Base-by-base conservation (phyloP, 345 rosid genomes). In the Arabis alpina region DNA sequence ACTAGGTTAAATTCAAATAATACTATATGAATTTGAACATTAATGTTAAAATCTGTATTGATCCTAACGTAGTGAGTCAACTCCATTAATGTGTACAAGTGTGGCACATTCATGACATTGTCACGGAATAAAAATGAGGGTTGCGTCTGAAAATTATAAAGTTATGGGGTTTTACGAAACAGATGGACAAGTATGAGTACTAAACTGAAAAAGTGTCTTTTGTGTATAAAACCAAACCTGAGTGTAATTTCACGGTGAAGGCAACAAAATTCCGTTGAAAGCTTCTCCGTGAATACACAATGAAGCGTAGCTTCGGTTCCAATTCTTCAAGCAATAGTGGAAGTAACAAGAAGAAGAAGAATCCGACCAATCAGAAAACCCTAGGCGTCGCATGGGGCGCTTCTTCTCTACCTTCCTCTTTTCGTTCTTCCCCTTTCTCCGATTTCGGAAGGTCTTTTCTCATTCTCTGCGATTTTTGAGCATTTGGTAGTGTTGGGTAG, bases 381-480 rank as follows among this genome's bases (percentile, higher is more conserved):
- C 89, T 88, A 79, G 98, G 97, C 63, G 74, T 75, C 82, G 93
- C 89, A 48, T 93, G 98, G 98, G 92, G 98, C 14, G 80, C 91
- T 37, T 85, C 78, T 81, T 88, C 97, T 39, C 70, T 52, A 61
- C 80, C 97, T 61, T 82, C 93, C 54, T 84, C 93, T 41, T 87
- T 78, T 52, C 90, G 83, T 13, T 84, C 72, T 47, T 78, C 96
- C 51, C 90, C 96, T 41, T 88, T 92, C 80, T 84, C 97, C 19
- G 70, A 88, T 81, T 90, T 93, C 7, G 90, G 95, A 72, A 90
- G 96, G 97, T 90, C 39, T 15, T 57, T 25, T 58, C 47, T 58
- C 61, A 10, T 34, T 42, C 66, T 23, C 36, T 40, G 13, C 5
- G 30, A 69, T 72, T 42, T 69, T 11, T 5, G 11, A 15, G 41